A percentile compares a stretch with the other conserved stretches of the same genome.
These are phyloP conservation scores for Naganishia sp. DNA, from an alignment of 1,284 basidiomycete species.

Conservation along the genomic window DNA sequence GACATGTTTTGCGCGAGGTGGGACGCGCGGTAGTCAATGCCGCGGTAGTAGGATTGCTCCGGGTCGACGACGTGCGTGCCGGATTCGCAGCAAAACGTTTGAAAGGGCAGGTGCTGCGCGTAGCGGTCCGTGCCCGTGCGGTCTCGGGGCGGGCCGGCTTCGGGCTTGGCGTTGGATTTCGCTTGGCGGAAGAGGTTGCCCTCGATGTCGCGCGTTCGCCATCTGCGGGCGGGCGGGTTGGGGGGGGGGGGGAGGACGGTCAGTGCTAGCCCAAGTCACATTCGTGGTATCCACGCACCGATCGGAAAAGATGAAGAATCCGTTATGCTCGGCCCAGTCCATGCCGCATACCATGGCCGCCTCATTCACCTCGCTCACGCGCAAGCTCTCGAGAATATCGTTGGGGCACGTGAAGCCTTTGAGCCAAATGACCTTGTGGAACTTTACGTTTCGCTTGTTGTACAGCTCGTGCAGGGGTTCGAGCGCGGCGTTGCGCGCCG, in stretches of 20 bases:
- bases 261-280: neutral
- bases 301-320: slow-evolving; percentile 94
- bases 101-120: slow-evolving; percentile 86
- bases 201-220: slow-evolving; percentile 91
- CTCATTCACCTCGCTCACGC: slow-evolving; percentile 81
- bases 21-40: slow-evolving; percentile 78
- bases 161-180: slow-evolving; percentile 84
- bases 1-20: slow-evolving; percentile 74
- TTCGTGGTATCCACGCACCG: slow-evolving; percentile 59
- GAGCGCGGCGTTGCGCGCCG: slow-evolving; percentile 84
- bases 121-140: slow-evolving; percentile 75
- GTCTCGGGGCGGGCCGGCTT: slow-evolving; percentile 86
- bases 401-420: slow-evolving; percentile 97
- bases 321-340: slow-evolving; percentile 97
- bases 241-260: neutral
- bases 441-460: slow-evolving; percentile 72
- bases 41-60: slow-evolving; percentile 85
- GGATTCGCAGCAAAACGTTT: slow-evolving; percentile 94
- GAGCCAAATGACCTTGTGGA: slow-evolving; percentile 88
- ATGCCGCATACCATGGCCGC: slow-evolving; percentile 96
- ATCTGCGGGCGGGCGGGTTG: slow-evolving; percentile 57
- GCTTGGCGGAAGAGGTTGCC: slow-evolving; percentile 95
- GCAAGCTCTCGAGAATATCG: slow-evolving; percentile 89
- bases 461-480: slow-evolving; percentile 85
- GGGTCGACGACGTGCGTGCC: slow-evolving; percentile 94